A percentile compares a stretch with the other conserved stretches of the same genome.
phyloP scores from a whole-genome alignment of 768 basidiomycete species.

The Mycena capillaripes region DNA sequence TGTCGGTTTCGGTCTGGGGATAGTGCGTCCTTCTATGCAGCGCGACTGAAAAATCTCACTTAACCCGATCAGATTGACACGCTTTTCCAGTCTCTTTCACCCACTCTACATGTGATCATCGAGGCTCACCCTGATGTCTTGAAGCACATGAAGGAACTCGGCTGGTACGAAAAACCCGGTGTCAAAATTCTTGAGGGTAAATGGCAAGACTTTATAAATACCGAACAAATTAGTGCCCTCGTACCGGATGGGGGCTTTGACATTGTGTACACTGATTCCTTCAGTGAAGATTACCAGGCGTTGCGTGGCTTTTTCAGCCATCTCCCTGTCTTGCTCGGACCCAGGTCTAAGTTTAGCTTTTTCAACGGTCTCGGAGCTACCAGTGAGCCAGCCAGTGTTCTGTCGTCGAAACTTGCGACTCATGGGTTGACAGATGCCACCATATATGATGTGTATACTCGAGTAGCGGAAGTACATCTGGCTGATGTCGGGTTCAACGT shows the following conservation, averaged over 20 bases:
- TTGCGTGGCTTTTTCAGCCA: constrained; percentile 86
- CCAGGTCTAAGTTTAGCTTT: constrained; percentile 90
- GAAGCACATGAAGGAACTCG: constrained; percentile 77
- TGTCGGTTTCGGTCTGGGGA: constrained; percentile 94
- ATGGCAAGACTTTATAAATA: constrained; percentile 91
- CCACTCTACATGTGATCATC: constrained; percentile 87
- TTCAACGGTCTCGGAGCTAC: constrained; percentile 98
- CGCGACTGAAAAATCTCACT: constrained; percentile 18
- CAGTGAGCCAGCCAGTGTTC: constrained; percentile 63
- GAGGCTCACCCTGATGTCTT: constrained; percentile 96
- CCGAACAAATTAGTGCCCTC: constrained; percentile 65
- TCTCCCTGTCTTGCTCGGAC: constrained; percentile 82
- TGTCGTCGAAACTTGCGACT: constrained; percentile 14
- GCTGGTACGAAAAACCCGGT: constrained; percentile 85
- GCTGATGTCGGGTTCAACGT: constrained; percentile 85
- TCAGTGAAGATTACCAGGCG: constrained; percentile 89
- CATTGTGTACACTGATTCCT: constrained; percentile 92
- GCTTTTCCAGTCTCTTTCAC: constrained; percentile 80
- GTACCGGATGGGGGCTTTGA: constrained; percentile 78
- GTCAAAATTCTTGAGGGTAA: constrained; percentile 89
- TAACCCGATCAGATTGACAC: constrained; percentile 77
- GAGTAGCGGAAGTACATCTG: constrained; percentile 87
- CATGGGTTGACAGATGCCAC: constrained; percentile 70
- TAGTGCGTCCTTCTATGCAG: constrained; percentile 63
- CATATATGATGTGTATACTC: constrained; percentile 94